Percentiles rank a stretch among this genome's conserved stretches.
Evolutionary conservation across 1,284 basidiomycete genomes (phyloP).

Genomic region (Sanghuangporus sanghuang): DNA sequence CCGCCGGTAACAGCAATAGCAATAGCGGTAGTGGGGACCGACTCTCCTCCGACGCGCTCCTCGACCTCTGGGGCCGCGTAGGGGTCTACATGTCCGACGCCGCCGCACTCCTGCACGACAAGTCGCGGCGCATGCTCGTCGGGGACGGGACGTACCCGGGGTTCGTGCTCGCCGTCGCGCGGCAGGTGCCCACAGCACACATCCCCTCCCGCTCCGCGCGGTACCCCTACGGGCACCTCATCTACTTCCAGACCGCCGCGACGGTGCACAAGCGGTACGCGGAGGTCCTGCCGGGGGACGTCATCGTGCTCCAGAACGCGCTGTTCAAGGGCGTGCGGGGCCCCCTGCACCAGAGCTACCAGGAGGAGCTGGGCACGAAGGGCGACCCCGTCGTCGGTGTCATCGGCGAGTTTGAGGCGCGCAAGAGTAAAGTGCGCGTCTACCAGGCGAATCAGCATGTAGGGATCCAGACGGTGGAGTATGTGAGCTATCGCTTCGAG

Average conservation of each 20-base stretch:
- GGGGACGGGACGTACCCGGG: conserved; percentile 81
- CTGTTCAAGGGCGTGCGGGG: conserved; percentile 87
- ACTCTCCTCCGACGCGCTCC: conserved; percentile 55
- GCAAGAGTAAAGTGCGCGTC: conserved; percentile 80
- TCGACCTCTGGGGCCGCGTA: conserved; percentile 63
- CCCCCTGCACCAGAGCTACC: conserved; percentile 59
- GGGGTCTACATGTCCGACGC: conserved; percentile 72
- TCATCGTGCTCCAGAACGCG: conserved; percentile 72
- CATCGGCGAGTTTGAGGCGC: conserved; percentile 76
- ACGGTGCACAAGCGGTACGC: conserved; percentile 68
- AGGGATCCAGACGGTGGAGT: conserved; percentile 73
- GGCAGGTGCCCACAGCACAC: conserved; percentile 52
- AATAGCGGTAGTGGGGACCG: conserved; percentile 1
- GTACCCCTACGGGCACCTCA: conserved; percentile 60
- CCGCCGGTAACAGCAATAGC: not conserved
- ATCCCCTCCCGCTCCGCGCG: conserved; percentile 27
- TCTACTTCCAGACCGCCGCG: conserved; percentile 67
- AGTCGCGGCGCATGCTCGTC: conserved; percentile 68
- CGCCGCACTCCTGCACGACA: conserved; percentile 63
- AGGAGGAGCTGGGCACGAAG: conserved; percentile 53
- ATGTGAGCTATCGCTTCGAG: conserved; percentile 79
- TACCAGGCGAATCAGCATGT: conserved; percentile 80
- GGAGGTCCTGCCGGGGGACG: conserved; percentile 84
- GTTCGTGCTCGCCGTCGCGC: conserved; percentile 65
- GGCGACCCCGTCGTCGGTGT: conserved; percentile 68